Base-by-base conservation (phyloP, 805 yeast genomes). In the Candida berthetii region DNA sequence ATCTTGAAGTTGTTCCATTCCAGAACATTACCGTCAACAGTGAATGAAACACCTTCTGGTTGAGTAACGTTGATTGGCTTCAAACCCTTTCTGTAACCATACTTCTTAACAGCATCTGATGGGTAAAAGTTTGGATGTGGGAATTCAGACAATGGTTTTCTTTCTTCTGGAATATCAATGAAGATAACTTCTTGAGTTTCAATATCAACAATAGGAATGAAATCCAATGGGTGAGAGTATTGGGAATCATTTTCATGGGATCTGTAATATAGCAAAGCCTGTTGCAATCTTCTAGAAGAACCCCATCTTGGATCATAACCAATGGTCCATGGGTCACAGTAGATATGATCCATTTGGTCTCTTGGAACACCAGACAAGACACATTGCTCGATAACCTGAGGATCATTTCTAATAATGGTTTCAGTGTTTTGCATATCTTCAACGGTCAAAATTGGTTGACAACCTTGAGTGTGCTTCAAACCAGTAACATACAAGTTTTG, bases 231-330 rank as follows among this genome's bases (percentile, higher is more conserved):
- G 60, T 65, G 69, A 8, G 69, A 64, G 62, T 78, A 78, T 59
- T 78, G 82, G 35, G 88, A 81, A 61, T 83, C 93, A 58, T 84
- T 86, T 64, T 80, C 88, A 57, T 79, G 68, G 13, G 78, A 68
- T 67, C 89, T 74, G 74, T 81, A 85, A 69, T 82, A 84, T 73
- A 85, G 72, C 61, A 85, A 72, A 34, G 90, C 90, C 64, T 84
- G 93, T 64, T 84, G 91, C 47, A 84, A 72, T 64, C 93, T 73
- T 60, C 76, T 73, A 38, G 78, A 71, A 36, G 83, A 76, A 35
- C 91, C 91, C 85, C 87, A 84, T 65, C 91, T 73, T 66, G 76
- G 84, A 57, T 80, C 85, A 54, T 75, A 79, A 37, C 85, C 85
- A 54, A 80, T 78, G 27, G 84, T 75, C 84, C 84, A 78, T 39